Conservation (phyloP, 2,329 filamentous ascomycete genomes). For the Capronia epimyces region DNA sequence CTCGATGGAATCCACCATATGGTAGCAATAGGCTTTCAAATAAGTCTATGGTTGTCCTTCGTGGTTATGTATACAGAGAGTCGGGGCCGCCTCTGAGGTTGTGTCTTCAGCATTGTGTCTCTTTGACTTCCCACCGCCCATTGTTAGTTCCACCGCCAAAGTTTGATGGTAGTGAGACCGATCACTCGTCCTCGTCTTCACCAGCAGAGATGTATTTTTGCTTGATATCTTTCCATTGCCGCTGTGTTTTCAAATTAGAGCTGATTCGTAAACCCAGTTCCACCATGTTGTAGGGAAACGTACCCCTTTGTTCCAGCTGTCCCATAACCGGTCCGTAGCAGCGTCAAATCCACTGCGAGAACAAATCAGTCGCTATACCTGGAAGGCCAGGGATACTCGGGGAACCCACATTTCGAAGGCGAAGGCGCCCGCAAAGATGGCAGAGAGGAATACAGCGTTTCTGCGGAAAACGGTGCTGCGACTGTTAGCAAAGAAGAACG, state of each 20-base stretch:
- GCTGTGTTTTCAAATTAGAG: slow-evolving; percentile 49
- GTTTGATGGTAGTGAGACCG: slow-evolving; percentile 16
- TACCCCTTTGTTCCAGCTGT: slow-evolving; percentile 86
- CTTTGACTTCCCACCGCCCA: too few species aligned
- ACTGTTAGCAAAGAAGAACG: slow-evolving; percentile 11
- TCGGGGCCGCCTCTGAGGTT: background rate
- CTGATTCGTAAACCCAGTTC: background rate
- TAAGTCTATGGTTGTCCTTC: slow-evolving; percentile 6
- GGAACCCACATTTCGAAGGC: slow-evolving; percentile 81
- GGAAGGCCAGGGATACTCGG: background rate
- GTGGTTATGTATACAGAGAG: slow-evolving; percentile 23
- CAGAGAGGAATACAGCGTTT: slow-evolving; percentile 81
- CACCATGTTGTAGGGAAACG: slow-evolving; percentile 38
- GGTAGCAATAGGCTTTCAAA: background rate
- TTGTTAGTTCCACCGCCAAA: background rate
- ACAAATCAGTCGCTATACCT: slow-evolving; percentile 1
- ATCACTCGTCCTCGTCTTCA: slow-evolving; percentile 56
- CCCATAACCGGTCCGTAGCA: slow-evolving; percentile 74
- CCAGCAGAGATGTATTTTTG: slow-evolving; percentile 70
- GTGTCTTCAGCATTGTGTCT: background rate
- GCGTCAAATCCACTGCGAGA: slow-evolving; percentile 70
- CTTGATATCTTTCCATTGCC: slow-evolving; percentile 99
- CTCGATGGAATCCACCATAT: background rate
- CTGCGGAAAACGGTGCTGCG: slow-evolving; percentile 73
- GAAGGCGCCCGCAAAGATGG: slow-evolving; percentile 83